Base-by-base conservation (phyloP, 331 rosid species). In the Pyrus hybrid region DNA sequence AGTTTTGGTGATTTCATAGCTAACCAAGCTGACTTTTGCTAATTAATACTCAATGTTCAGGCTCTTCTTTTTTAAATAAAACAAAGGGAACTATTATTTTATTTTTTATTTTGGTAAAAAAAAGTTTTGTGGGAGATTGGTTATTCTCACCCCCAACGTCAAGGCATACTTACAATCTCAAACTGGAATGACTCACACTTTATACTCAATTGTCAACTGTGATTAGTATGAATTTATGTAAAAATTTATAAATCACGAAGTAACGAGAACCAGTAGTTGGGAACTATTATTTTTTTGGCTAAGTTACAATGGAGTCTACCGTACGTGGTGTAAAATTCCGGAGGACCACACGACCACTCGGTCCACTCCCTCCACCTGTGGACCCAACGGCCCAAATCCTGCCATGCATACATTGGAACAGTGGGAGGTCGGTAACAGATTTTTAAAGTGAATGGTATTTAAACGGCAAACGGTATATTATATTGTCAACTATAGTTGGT, bases 331-430 rank as follows among this genome's bases (percentile, higher is more conserved):
- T 74, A 5, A 62, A 75, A 63, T 62, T 62, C 25, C 8, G 83
- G 86, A 77, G 47, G 79, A 65, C 81, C 85, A 63, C 87, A 81
- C 81, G 86, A 78, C 74, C 70, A 66, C 30, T 23, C 22, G 41
- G 22, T 8, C 23, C 79, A 25, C 18, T 10, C 47, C 47, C 47
- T 41, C 47, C 14, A 11, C 14, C 47, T 41, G 47, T 41, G 14
- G 47, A 41, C 26, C 29, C 21, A 54, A 68, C 72, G 80, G 76
- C 3, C 33, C 79, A 17, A 3, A 63, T 7, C 0, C 7, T 16
- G 68, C 67, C 80, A 49, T 51, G 57, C 57, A 51, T 5, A 5
- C 7, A 53, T 53, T 53, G 58, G 22, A 41, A 41, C 47, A 41
- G 58, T 53, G 22, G 21, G 47, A 41, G 14, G 47, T 11, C 47